Evolutionary conservation across 2,329 filamentous ascomycete species (phyloP), one percentile per base, ranked within the genome.

Genomic region (Hypocrella siamensis): DNA sequence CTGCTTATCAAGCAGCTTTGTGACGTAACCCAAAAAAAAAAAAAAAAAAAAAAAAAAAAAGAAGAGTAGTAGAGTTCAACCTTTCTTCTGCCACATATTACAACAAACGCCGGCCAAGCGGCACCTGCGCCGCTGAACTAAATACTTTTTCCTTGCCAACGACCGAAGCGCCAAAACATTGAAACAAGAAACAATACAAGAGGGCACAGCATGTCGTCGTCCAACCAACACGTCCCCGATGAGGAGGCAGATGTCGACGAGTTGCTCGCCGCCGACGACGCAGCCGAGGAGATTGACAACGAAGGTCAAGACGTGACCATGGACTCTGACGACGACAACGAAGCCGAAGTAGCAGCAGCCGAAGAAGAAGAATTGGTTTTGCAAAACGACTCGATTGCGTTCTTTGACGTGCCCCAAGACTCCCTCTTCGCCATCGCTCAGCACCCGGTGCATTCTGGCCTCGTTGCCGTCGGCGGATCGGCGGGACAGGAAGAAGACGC

Each of bases 381-480:
- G 6, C 74, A 90, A 40, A 98, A 96, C 64, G 88, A 98, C 65
- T 92, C 84, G 42, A 66, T 78, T 42, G 88, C 84, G 37, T 88
- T 93, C 63, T 94, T 96, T 49, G 90, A 96, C 61, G 57, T 60
- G 22, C 84, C 94, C 61, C 79, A 75, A 44, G 85, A 94, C 66
- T 86, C 79, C 38, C 80, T 98, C 48, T 98, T 94, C 63, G 75
- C 82, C 57, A 90, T 98, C 52, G 84, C 88, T 14, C 84, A 93
- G 52, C 90, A 98, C 53, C 90, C 90, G 4, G 62, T 75, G 6
- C 67, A 80, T 48, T 73, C 79, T 5, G 66, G 75, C 15, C 75
- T 96, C 37, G 65, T 96, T 37, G 79, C 86, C 4, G 93, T 90
- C 0, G 90, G 90, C 38, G 90, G 86, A 40, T 70, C 68, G 34